Conservation (phyloP, 768 basidiomycete genomes). For the Holtermanniella nyarrowii region DNA sequence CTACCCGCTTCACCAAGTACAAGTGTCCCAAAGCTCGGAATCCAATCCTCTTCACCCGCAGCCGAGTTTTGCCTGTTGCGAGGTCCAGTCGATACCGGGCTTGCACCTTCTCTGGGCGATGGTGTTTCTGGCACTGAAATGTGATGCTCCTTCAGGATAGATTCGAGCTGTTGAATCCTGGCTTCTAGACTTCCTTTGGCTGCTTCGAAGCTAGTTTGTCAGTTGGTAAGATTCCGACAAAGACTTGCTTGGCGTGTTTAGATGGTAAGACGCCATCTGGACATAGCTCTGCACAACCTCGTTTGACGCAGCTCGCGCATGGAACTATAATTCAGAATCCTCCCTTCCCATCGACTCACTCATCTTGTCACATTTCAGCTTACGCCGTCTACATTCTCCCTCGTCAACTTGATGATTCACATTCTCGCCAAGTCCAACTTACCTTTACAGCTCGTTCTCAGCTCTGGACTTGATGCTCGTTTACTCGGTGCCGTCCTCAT, state of each 20-base stretch:
- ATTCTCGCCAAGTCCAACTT: background rate
- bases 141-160: background rate
- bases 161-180: background rate
- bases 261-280: constrained; percentile 6
- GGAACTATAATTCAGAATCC: constrained; percentile 1
- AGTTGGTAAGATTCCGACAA: background rate
- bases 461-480: background rate
- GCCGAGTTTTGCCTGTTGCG: background rate
- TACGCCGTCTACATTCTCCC: constrained; percentile 2
- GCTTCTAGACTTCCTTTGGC: background rate
- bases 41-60: background rate
- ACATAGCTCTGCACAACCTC: constrained; percentile 1
- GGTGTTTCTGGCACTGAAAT: background rate
- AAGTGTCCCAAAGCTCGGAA: constrained; percentile 14
- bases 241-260: constrained; percentile 3
- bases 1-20: constrained; percentile 11
- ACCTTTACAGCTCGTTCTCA: background rate
- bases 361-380: constrained; percentile 2
- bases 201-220: background rate
- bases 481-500: background rate
- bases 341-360: background rate
- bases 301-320: constrained; percentile 2
- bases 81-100: too few species aligned
- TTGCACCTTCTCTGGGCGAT: too few species aligned
- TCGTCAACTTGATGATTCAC: too few species aligned